Evolutionary conservation across 345 rosid species (phyloP).

Genomic region (Pistacia vera): DNA sequence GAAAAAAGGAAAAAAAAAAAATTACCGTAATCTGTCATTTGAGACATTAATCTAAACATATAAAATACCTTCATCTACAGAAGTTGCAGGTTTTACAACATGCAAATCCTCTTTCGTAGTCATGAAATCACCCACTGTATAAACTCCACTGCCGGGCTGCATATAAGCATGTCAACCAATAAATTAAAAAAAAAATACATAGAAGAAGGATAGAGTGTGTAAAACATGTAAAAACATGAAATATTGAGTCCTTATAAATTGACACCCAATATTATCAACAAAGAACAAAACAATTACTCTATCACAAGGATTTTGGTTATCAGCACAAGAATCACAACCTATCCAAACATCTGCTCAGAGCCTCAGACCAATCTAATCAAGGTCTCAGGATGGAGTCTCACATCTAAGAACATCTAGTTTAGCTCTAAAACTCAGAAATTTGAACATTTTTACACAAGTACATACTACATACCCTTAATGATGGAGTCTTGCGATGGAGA

Average conservation of each 20-base stretch:
- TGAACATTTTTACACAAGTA: too few relatives aligned
- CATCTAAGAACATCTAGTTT: too few relatives aligned
- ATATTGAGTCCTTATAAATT: background rate
- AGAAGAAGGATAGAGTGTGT: background rate
- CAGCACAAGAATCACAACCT: too few relatives aligned
- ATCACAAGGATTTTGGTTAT: background rate
- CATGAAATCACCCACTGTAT: conserved; percentile 91
- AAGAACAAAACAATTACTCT: background rate
- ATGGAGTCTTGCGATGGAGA: too few relatives aligned
- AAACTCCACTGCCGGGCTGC: conserved; percentile 63
- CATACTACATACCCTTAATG: too few relatives aligned
- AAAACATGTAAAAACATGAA: background rate
- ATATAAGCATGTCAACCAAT: conserved; percentile 2
- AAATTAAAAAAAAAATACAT: background rate
- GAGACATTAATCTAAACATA: background rate
- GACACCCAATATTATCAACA: background rate
- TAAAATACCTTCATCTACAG: conserved; percentile 77
- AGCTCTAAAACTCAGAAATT: too few relatives aligned
- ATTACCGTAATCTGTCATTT: background rate
- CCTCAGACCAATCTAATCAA: too few relatives aligned
- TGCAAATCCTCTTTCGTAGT: conserved; percentile 72
- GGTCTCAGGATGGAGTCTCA: too few relatives aligned
- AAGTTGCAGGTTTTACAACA: conserved; percentile 73
- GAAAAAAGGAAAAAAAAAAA: too few relatives aligned
- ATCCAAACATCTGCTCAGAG: too few relatives aligned